Evolutionary conservation across 2,329 filamentous ascomycete genomes (phyloP).

Genomic region (Fusarium sambucinum): DNA sequence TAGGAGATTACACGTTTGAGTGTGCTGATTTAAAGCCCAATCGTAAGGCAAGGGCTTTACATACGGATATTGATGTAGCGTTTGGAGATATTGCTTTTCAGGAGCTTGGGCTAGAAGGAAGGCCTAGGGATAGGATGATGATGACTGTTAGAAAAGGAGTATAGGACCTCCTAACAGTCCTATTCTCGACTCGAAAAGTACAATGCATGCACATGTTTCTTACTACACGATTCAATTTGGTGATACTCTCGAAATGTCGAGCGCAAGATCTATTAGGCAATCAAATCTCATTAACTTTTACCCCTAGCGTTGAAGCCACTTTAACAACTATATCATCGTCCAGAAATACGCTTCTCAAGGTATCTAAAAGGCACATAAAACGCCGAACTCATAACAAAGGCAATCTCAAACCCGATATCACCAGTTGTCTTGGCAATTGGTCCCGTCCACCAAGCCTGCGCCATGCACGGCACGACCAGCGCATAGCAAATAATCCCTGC

Average conservation of each 20-base stretch:
- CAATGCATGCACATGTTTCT: background rate
- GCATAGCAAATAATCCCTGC: constrained; percentile 61
- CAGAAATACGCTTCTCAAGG: constrained; percentile 56
- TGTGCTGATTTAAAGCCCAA: constrained; percentile 33
- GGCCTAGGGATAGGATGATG: constrained; percentile 41
- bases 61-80: constrained; percentile 45
- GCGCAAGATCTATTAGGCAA: background rate
- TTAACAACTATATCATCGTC: constrained; percentile 30
- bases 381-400: constrained; percentile 64
- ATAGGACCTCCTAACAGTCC: background rate
- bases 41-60: constrained; percentile 18
- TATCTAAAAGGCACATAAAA: constrained; percentile 62
- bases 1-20: constrained; percentile 45
- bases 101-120: constrained; percentile 39
- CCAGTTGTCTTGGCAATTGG: constrained; percentile 71
- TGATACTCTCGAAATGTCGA: background rate
- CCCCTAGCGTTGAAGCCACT: constrained; percentile 15
- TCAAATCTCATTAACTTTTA: background rate
- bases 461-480: constrained; percentile 70
- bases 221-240: too few relatives aligned
- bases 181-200: too few relatives aligned
- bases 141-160: constrained; percentile 34
- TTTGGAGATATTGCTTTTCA: constrained; percentile 45
- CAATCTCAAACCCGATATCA: constrained; percentile 75
- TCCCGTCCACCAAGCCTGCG: constrained; percentile 70